Base-by-base conservation (phyloP, 2,329 filamentous ascomycete species). In the Botrytis fragariae region DNA sequence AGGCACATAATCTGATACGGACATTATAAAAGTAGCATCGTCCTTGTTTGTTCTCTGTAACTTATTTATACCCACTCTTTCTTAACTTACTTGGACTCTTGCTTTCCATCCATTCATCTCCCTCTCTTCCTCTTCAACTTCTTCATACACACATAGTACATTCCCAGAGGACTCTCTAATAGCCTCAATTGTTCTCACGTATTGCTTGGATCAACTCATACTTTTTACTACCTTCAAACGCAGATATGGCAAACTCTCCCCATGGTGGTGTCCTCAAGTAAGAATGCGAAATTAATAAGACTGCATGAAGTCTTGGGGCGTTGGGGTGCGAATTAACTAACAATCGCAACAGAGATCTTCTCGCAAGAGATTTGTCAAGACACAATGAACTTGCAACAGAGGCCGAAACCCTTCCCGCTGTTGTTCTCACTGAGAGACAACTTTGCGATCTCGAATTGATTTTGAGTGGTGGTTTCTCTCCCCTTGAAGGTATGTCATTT, bases 401-500 rank as follows among this genome's bases (percentile, higher is more conserved):
- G 86, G 93, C 95, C 60, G 95, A 97, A 87, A 91, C 82, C 45
- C 90, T 98, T 63, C 93, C 94, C 54, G 93, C 95, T 54, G 87
- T 99, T 78, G 86, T 92, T 74, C 90, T 99, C 78, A 92, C 89
- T 69, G 96, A 99, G 88, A 91, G 96, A 81, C 96, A 99, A 85
- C 91, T 99, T 68, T 99, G 96, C 85, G 96, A 99, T 88, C 88
- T 99, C 78, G 96, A 99, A 85, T 86, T 99, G 84, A 94, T 99
- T 81, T 91, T 99, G 84, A 98, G 94, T 84, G 96, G 96, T 82
- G 96, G 96, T 77, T 99, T 99, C 87, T 98, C 95, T 77, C 96
- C 96, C 74, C 90, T 99, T 59, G 95, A 99, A 90, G 96, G 95
- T 97, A 80, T 76, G 90, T 76, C 62, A 12, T 73, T 64, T 44